Conservation (phyloP, 2,329 filamentous ascomycete species). For the Trichoderma atroviride region DNA sequence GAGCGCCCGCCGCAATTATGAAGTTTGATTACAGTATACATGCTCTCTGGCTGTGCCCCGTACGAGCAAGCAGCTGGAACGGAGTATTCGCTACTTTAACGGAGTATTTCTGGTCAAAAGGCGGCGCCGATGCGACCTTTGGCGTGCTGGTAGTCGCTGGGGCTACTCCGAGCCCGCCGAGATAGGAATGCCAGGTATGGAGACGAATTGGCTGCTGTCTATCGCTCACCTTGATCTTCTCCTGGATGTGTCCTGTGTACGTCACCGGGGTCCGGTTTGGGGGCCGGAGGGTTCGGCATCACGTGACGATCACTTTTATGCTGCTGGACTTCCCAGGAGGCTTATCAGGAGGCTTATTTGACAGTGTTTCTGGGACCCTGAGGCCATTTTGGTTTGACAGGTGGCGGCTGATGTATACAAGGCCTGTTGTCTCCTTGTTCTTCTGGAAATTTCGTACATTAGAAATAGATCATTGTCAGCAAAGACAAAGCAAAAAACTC, state of each 20-base stretch:
- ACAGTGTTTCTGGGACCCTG: not conserved
- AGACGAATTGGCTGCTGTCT: not conserved
- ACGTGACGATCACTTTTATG: not conserved
- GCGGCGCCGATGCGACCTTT: not conserved
- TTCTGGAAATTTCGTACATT: not conserved
- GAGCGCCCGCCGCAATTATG: not conserved
- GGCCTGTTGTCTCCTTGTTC: not conserved
- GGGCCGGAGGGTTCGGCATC: not conserved
- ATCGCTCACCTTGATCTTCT: constrained; percentile 1
- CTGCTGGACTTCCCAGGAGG: not conserved
- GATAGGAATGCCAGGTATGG: constrained; percentile 13
- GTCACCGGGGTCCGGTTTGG: constrained; percentile 2
- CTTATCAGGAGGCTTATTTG: too few relatives aligned
- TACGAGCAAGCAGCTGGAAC: not conserved
- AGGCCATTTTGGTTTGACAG: constrained; percentile 19
- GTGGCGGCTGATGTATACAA: not conserved
- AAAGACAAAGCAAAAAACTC: not conserved
- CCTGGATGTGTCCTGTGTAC: not conserved
- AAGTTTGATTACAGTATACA: not conserved
- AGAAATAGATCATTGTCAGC: not conserved
- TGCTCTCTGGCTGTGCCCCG: not conserved
- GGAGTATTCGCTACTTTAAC: not conserved
- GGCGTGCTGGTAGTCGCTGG: not conserved
- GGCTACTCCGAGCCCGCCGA: constrained; percentile 11
- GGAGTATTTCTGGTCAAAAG: not conserved